phyloP scores from a whole-genome alignment of 140 eudicot genomes.

The Flaveria floridana region DNA sequence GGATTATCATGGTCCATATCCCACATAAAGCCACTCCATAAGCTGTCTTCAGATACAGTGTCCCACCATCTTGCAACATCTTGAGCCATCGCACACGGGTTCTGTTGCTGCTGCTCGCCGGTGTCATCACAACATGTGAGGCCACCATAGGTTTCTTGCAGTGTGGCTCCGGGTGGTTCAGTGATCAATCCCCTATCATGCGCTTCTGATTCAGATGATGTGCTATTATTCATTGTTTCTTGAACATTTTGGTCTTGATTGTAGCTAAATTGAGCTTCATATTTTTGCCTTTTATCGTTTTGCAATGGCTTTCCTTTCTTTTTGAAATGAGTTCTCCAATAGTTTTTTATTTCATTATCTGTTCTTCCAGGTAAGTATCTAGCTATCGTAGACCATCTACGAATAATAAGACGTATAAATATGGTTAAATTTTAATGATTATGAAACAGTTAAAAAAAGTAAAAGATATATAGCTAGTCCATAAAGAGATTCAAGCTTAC shows the following conservation, averaged over 20 bases:
- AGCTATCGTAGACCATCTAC: slow-evolving; percentile 83
- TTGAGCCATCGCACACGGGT: slow-evolving; percentile 34
- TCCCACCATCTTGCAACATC: slow-evolving; percentile 40
- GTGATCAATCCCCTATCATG: slow-evolving; percentile 11
- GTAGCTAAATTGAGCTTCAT: slow-evolving; percentile 22
- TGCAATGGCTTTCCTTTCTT: slow-evolving; percentile 39
- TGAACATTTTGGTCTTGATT: slow-evolving; percentile 14
- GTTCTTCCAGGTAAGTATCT: slow-evolving; percentile 77
- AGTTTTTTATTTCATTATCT: slow-evolving; percentile 67
- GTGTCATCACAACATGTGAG: background rate
- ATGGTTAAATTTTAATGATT: background rate
- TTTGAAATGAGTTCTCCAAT: slow-evolving; percentile 83
- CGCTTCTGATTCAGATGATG: slow-evolving; percentile 24
- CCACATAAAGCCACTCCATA: slow-evolving; percentile 39
- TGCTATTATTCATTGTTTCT: slow-evolving; percentile 13
- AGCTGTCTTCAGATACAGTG: slow-evolving; percentile 26
- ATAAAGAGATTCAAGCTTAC: slow-evolving; percentile 33
- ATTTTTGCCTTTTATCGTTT: slow-evolving; percentile 25
- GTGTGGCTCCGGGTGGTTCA: slow-evolving; percentile 23
- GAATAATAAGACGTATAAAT: background rate
- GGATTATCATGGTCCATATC: slow-evolving; percentile 25
- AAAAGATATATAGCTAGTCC: background rate
- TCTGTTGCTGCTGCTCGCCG: slow-evolving; percentile 21
- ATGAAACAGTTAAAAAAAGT: background rate
- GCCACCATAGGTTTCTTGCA: slow-evolving; percentile 5